These are phyloP conservation scores for Chamaecyparis obtusa DNA, from an alignment of 75 land plant species.

Conservation along the genomic window DNA sequence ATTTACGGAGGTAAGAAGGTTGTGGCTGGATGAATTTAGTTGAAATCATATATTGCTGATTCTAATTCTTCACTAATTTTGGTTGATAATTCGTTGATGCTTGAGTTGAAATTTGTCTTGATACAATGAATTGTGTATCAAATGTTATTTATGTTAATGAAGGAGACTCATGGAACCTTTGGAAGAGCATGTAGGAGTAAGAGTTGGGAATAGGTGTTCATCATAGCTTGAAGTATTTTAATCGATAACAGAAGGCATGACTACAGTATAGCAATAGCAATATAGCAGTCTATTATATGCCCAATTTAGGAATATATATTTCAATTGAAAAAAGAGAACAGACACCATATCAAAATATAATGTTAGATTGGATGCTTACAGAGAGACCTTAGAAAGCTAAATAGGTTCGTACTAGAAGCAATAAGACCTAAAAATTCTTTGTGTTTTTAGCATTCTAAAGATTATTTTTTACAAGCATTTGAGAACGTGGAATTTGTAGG, in stretches of 20 bases:
- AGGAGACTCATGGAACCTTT: background rate
- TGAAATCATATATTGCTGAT: background rate
- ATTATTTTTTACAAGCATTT: too few relatives aligned
- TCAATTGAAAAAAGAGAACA: too few relatives aligned
- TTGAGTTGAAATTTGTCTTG: background rate
- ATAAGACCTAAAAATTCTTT: too few relatives aligned
- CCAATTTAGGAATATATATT: too few relatives aligned
- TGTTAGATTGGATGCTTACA: too few relatives aligned
- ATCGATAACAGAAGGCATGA: background rate
- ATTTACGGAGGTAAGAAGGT: conserved; percentile 71
- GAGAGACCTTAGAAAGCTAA: too few relatives aligned
- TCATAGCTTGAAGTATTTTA: background rate
- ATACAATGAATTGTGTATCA: background rate
- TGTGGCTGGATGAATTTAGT: background rate
- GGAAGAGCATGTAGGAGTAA: background rate
- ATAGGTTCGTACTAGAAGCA: too few relatives aligned
- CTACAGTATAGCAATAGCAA: background rate
- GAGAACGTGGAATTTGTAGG: too few relatives aligned
- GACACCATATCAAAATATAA: too few relatives aligned
- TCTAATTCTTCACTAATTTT: background rate
- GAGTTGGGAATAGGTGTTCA: background rate
- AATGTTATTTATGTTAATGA: background rate
- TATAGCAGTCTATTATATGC: too few relatives aligned
- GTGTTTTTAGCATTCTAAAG: too few relatives aligned
- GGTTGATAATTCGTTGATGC: background rate